Conservation (phyloP, 2,329 filamentous ascomycete species). For the Xylaria sp. region DNA sequence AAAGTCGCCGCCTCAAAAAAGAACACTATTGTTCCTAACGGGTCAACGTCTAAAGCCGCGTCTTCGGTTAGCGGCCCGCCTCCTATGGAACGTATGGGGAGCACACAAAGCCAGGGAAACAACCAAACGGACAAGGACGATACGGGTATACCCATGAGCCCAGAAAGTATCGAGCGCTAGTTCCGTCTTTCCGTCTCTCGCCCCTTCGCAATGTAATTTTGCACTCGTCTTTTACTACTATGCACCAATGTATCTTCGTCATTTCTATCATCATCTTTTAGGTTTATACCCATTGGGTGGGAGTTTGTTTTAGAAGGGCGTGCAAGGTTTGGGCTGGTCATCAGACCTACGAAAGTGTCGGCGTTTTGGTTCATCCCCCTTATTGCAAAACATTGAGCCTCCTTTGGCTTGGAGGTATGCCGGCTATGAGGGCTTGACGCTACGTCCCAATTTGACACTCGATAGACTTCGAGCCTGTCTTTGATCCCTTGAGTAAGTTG, state of each 20-base stretch:
- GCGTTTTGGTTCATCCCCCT: slow-evolving; percentile 23
- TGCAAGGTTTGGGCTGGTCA: slow-evolving; percentile 10
- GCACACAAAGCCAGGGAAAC: slow-evolving; percentile 62
- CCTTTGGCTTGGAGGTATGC: slow-evolving; percentile 5
- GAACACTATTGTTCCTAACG: slow-evolving; percentile 47
- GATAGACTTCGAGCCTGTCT: slow-evolving; percentile 9
- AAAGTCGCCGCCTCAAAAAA: slow-evolving; percentile 57
- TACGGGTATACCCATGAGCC: slow-evolving; percentile 78
- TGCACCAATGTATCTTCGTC: slow-evolving; percentile 12
- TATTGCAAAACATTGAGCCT: slow-evolving; percentile 17
- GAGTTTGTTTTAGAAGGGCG: slow-evolving; percentile 28
- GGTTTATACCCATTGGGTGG: slow-evolving; percentile 32
- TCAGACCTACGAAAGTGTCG: slow-evolving; percentile 12
- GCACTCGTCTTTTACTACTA: background rate
- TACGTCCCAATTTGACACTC: background rate
- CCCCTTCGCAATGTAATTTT: background rate
- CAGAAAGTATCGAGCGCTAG: slow-evolving; percentile 71
- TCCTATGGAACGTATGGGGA: slow-evolving; percentile 64
- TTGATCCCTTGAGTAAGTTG: slow-evolving; percentile 20
- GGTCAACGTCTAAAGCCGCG: slow-evolving; percentile 43
- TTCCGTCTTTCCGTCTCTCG: background rate
- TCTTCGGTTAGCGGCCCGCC: slow-evolving; percentile 46
- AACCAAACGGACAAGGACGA: slow-evolving; percentile 72
- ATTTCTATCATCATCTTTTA: slow-evolving; percentile 21
- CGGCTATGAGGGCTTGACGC: background rate